Base-by-base conservation (phyloP, 495 filamentous ascomycete genomes). In the Hypoxylon fuscum region DNA sequence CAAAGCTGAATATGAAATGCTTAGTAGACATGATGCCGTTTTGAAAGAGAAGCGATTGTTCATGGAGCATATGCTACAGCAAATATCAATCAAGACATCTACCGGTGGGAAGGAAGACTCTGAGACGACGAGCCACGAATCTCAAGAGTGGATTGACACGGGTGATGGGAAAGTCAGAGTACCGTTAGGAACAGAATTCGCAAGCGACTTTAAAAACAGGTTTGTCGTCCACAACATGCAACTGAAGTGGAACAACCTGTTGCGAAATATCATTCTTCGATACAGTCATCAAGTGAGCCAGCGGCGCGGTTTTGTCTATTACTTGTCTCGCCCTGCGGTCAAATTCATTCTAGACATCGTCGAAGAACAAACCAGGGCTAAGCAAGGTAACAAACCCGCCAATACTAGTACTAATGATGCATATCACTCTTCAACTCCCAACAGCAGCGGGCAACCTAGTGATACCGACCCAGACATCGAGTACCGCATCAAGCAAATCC, bases 341-440 rank as follows among this genome's bases (percentile, higher is more conserved):
- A 98, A 97, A 70, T 98, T 98, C 74, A 97, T 98, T 58, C 79
- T 97, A 8, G 95, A 98, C 70, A 96, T 98, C 27, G 90, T 98
- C 10, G 92, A 96, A 29, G 95, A 98, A 68, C 95, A 97, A 67
- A 85, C 85, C 59, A 92, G 87, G 78, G 75, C 83, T 66, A 80
- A 85, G 75, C 79, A 79, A 50, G 71, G 71, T 40, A 67, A 60
- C 47, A 75, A 66, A 32, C 74, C 71, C 6, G 65, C 71, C 20
- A 68, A 74, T 15, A 69, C 79, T 7, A 61, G 80, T 5, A 44
- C 44, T 32, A 65, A 68, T 29, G 49, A 57, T 8, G n/a, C 63
- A 9, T 52, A 51, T 27, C 44, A 55, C 18, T 60, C 75, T 18
- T 72, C 74, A 27, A 59, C 62, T 21, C 45, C 74, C 10, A 70